Evolutionary conservation across 1,284 basidiomycete species (phyloP), one percentile per base, ranked within the genome.

Genomic region (Fomitopsis betulina): DNA sequence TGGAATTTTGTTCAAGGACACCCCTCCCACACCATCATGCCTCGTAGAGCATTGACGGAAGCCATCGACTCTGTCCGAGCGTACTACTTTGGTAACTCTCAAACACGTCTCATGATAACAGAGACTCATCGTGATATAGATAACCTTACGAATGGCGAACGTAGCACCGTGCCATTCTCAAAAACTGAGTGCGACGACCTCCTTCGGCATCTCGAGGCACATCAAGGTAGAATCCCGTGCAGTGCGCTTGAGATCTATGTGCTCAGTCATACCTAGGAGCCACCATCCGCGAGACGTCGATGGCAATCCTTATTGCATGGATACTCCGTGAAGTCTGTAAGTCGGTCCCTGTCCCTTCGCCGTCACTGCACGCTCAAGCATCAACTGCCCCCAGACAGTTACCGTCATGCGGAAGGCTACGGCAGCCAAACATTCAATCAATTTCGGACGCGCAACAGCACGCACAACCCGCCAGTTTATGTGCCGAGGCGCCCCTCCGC

Each of bases 1-100:
- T 83, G 79, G 79, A 81, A 78, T 57, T 80, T 75, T 58, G 60
- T 84, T 8, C 75, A 73, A 67, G 72, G 74, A 33, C 80, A 83
- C 63, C 79, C 80, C 10, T 70, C 71, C 5, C 81, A 83, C 62
- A 65, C 72, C 2, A 62, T 71, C 17, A 72, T 74, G 35, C 78
- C 77, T 19, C 45, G 63, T 10, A 68, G 72, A 49, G 80, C 79
- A 0, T 62, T 78, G 30, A 62, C 68, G 32, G 80, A 83, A 62
- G 80, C 80, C 6, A 71, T 72, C 21, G 80, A 83, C 61, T 76
- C 78, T 13, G 63, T 83, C 45, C 74, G 76, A 19, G 82, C 80
- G 73, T 83, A 77, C 64, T 74, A 76, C 60, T 62, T 67, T 23
- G 69, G 81, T 81, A 60, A 23, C 72, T 61, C 17, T 17, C 21